Conservation (phyloP, 1,284 basidiomycete genomes). For the Leccinum griseonigrum region DNA sequence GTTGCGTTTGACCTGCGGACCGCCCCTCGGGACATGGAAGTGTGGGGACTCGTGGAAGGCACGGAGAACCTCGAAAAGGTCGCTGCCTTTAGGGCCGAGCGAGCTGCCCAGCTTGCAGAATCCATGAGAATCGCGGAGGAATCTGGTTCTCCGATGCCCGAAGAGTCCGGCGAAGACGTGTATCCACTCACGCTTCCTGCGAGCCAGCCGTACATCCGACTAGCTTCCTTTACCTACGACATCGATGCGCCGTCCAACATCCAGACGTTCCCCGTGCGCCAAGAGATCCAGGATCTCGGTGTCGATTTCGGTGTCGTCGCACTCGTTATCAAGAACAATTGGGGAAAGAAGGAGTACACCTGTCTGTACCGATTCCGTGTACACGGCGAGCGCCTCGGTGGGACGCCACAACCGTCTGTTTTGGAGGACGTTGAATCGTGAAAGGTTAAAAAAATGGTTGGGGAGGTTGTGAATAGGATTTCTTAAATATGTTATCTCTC, state of each 20-base stretch:
- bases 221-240: conserved; percentile 83
- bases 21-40: conserved; percentile 84
- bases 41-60: conserved; percentile 86
- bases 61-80: conserved; percentile 65
- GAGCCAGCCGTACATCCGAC: conserved; percentile 61
- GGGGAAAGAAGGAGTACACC: conserved; percentile 81
- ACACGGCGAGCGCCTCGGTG: conserved; percentile 51
- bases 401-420: conserved; percentile 22
- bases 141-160: conserved; percentile 35
- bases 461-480: conserved; percentile 11
- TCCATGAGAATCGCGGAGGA: conserved; percentile 38
- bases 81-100: conserved; percentile 45
- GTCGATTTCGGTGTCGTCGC: conserved; percentile 83
- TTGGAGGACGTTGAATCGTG: conserved; percentile 16
- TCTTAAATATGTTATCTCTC: conserved; percentile 1
- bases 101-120: conserved; percentile 33
- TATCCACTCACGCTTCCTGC: conserved; percentile 56
- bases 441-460: conserved; percentile 1
- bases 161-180: conserved; percentile 34
- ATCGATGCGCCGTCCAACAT: conserved; percentile 63
- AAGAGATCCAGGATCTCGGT: conserved; percentile 63
- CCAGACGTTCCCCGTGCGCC: conserved; percentile 82
- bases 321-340: conserved; percentile 79
- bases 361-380: conserved; percentile 90
- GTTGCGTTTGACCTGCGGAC: conserved; percentile 75